Evolutionary conservation across 805 yeast genomes (phyloP).

Genomic region (Monosporozyma aquatica): DNA sequence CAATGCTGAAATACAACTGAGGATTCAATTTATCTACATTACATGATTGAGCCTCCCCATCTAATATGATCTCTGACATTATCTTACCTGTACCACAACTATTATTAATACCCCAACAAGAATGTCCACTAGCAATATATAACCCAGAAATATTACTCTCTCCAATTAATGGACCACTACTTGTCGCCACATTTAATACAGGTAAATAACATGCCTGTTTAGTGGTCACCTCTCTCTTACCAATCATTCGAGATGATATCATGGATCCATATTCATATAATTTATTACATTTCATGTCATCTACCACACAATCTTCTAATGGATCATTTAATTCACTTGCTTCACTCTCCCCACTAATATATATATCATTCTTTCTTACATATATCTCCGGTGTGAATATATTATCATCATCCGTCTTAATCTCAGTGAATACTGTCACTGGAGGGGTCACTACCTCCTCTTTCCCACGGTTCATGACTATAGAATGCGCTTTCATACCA

Average conservation of each 20-base stretch:
- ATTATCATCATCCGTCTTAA: conserved; percentile 54
- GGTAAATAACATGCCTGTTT: conserved; percentile 95
- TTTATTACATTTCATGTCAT: conserved; percentile 79
- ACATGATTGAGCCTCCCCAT: conserved; percentile 72
- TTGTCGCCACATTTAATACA: conserved; percentile 83
- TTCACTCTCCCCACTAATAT: conserved; percentile 96
- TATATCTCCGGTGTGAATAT: conserved; percentile 90
- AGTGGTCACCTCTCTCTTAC: conserved; percentile 64
- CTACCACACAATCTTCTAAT: conserved; percentile 86
- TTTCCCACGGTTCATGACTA: conserved; percentile 76
- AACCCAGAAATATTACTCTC: conserved; percentile 79
- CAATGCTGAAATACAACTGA: conserved; percentile 73
- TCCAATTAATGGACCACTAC: conserved; percentile 90
- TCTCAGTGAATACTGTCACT: conserved; percentile 87
- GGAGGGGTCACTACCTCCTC: conserved; percentile 50
- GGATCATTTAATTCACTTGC: conserved; percentile 86
- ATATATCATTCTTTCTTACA: conserved; percentile 91
- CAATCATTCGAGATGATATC: conserved; percentile 51
- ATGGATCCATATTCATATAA: conserved; percentile 73
- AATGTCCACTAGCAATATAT: conserved; percentile 83
- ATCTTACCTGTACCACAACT: conserved; percentile 96
- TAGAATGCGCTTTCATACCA: conserved; percentile 90
- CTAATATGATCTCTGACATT: conserved; percentile 77
- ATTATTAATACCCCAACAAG: conserved; percentile 98
- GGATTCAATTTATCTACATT: conserved; percentile 82